Evolutionary conservation across 2,329 filamentous ascomycete species (phyloP).

Genomic region (Colletotrichum tabaci): DNA sequence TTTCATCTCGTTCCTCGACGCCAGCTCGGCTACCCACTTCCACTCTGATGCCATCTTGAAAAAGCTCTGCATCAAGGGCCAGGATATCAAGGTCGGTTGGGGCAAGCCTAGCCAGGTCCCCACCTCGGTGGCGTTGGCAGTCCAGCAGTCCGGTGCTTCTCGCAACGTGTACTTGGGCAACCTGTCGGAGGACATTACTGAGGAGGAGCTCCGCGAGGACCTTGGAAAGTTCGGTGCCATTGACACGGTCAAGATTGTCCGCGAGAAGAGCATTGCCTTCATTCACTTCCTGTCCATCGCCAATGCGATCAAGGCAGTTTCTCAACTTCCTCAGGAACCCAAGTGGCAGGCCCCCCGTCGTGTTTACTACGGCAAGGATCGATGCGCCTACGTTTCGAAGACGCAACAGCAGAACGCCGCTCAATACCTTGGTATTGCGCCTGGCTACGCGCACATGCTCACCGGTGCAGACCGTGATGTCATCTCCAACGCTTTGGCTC

Average conservation of each 20-base stretch:
- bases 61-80: slow-evolving; percentile 97
- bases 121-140: slow-evolving; percentile 95
- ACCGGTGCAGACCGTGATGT: slow-evolving; percentile 96
- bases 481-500: slow-evolving; percentile 95
- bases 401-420: slow-evolving; percentile 99
- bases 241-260: slow-evolving; percentile 97
- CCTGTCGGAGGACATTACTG: slow-evolving; percentile 88
- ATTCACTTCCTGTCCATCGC: slow-evolving; percentile 98
- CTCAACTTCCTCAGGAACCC: slow-evolving; percentile 93
- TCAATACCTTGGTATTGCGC: slow-evolving; percentile 96
- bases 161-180: slow-evolving; percentile 98
- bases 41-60: slow-evolving; percentile 99
- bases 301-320: slow-evolving; percentile 98
- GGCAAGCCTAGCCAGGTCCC: slow-evolving; percentile 98
- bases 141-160: slow-evolving; percentile 97
- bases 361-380: slow-evolving; percentile 98
- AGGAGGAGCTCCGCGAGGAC: slow-evolving; percentile 95
- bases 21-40: slow-evolving; percentile 97
- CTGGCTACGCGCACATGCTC: slow-evolving; percentile 95
- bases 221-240: slow-evolving; percentile 96
- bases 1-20: slow-evolving; percentile 98
- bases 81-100: slow-evolving; percentile 99
- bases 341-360: slow-evolving; percentile 97
- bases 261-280: slow-evolving; percentile 98
- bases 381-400: slow-evolving; percentile 98